Base-by-base conservation (phyloP, 2,329 filamentous ascomycete species). In the Grosmannia penicillata region DNA sequence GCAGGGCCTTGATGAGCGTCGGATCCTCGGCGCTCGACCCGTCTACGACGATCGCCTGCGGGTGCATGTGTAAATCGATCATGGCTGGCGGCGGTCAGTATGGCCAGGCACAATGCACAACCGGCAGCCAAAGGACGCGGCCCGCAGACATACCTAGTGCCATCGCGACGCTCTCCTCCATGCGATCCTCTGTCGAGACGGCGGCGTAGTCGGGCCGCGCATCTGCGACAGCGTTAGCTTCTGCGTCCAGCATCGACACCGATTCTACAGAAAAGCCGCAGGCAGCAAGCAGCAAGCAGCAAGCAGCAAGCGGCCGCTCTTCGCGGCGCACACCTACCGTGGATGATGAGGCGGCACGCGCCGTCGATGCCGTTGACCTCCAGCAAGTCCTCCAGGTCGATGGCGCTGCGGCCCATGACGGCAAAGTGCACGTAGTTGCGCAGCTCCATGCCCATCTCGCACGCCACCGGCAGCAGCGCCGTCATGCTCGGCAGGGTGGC, bases 371-470 rank as follows among this genome's bases (percentile, higher is more conserved):
- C 84, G 55, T 95, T 95, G 42, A 94, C 65, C 37, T 74, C 65
- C 48, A 78, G 66, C 24, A 96, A 63, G 25, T 82, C 72, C 13
- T 76, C 67, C 36, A 93, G 57, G 0, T 72, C 61, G 36, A 94
- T 70, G 11, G 78, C 70, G 43, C 77, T 79, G 42, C 79, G 70
- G 36, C 86, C 80, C 60, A 93, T 70, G 4, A 96, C 59, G 0
- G 74, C 79, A 52, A 93, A 79, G 54, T 96, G 89, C 8, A 95
- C 85, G 45, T 75, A 69, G 51, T 75, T 93, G 42, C 70, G 65
- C 40, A 71, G 66, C 56, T 76, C 69, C 18, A 56, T 56, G 7
- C 77, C 78, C 87, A 95, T 95, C 49, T 83, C 73, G 56, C 91
- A 96, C 6, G 87, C 84, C 52, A 94, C 65, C 1, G 86, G 85